Evolutionary conservation across 305 asterid species (phyloP).

Genomic region (Solanum hybrid): DNA sequence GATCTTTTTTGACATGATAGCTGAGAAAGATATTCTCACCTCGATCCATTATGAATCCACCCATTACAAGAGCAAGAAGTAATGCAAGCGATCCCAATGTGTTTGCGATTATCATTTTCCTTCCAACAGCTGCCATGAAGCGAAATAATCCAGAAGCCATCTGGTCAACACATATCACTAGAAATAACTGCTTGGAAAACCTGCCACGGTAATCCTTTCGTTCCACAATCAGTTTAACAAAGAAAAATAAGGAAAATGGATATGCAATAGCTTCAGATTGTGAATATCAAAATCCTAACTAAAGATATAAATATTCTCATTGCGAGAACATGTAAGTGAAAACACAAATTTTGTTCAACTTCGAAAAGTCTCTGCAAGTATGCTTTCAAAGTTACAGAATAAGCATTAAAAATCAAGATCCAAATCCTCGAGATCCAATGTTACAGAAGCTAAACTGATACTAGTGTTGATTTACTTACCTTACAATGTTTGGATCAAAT

Average conservation of each 20-base stretch:
- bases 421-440: neutral
- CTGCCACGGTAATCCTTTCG: conserved; percentile 23
- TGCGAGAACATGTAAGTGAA: neutral
- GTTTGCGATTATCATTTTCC: conserved; percentile 75
- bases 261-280: neutral
- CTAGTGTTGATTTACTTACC: neutral
- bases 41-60: conserved; percentile 83
- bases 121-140: conserved; percentile 65
- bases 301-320: neutral
- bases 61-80: conserved; percentile 58
- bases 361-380: neutral
- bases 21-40: conserved; percentile 28
- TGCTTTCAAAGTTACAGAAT: neutral
- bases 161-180: conserved; percentile 57
- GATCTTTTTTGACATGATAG: neutral
- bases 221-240: neutral
- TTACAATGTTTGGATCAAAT: conserved; percentile 39
- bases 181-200: conserved; percentile 57
- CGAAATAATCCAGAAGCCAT: conserved; percentile 83
- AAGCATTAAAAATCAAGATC: neutral
- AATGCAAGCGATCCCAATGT: conserved; percentile 82
- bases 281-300: neutral
- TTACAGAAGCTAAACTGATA: neutral
- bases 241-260: neutral
- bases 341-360: neutral